Base-by-base conservation (phyloP, 2,329 filamentous ascomycete genomes). In the Venturia carpophila region DNA sequence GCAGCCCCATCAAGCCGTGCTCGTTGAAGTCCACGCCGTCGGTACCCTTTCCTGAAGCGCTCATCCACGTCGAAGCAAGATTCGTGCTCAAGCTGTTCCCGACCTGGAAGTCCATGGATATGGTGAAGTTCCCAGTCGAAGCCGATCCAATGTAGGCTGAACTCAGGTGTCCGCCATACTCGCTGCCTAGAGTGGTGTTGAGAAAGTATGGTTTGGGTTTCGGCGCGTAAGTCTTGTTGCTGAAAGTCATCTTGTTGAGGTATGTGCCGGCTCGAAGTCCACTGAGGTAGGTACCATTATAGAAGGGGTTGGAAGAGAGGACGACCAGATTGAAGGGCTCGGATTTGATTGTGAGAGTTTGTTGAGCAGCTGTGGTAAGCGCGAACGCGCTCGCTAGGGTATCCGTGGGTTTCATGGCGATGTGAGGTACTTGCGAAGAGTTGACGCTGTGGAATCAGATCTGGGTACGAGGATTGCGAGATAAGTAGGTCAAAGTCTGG, bases 51-150 rank as follows among this genome's bases (percentile, higher is more conserved):
- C 30, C 52, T 9, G 27, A 19, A 37, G 52, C 27, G 47, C 47
- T 52, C 52, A 58, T 58, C 52, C 52, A 58, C 9, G 27, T 37
- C 52, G 52, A 58, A 27, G 52, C 52, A 11, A 58, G 52, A 58
- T 58, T 58, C 15, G 52, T 58, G 27, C 52, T 58, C 52, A 58
- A 13, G 27, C 30, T 37, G 13, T 5, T 30, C 7, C 19, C 15
- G 15, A 58, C 5, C 52, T n/a, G 30, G 52, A 58, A 58, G 30
- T 37, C 37, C 52, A 58, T 6, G 7, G 52, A 27, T n/a, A 58
- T 15, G 15, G 52, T 58, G 52, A 58, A 37, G 52, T 58, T 58
- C 6, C 30, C 30, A 3, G 17, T 21, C 21, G 52, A 37, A 17
- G 30, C 5, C 27, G 19, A 37, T 37, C 27, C 52, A 9, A 11